phyloP scores from a whole-genome alignment of 2,329 filamentous ascomycete genomes.

The Xylariaceae sp. region DNA sequence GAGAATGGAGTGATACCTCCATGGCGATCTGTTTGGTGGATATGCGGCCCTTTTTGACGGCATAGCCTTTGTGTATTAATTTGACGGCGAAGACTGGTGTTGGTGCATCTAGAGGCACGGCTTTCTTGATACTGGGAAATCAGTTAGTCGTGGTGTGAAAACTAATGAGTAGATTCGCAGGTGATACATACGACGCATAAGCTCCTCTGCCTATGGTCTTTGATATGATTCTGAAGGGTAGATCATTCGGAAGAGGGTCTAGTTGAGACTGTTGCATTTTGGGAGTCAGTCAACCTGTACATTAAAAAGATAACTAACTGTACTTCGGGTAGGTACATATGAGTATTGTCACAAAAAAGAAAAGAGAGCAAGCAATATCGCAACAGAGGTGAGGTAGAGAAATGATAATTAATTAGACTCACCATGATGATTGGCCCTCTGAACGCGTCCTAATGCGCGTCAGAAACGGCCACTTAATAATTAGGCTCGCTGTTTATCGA shows the following conservation, averaged over 20 bases:
- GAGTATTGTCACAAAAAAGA: background rate
- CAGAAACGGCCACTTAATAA: too few relatives aligned
- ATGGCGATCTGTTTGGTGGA: constrained; percentile 85
- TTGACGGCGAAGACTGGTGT: constrained; percentile 92
- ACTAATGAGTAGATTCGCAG: constrained; percentile 7
- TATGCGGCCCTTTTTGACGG: constrained; percentile 81
- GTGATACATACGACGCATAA: constrained; percentile 79
- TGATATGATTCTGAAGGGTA: constrained; percentile 92
- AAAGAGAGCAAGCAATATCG: too few relatives aligned
- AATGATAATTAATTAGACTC: too few relatives aligned
- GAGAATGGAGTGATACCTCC: constrained; percentile 85
- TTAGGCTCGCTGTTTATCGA: background rate
- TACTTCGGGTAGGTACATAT: background rate
- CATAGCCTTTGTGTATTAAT: constrained; percentile 97
- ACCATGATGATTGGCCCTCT: too few relatives aligned
- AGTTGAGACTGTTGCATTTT: constrained; percentile 74
- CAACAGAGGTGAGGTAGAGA: too few relatives aligned
- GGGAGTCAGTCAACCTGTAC: constrained; percentile 13
- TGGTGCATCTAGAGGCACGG: constrained; percentile 64
- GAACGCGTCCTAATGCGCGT: too few relatives aligned
- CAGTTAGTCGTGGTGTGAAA: constrained; percentile 12
- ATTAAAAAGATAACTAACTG: constrained; percentile 4
- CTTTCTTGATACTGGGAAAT: constrained; percentile 78
- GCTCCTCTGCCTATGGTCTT: constrained; percentile 95
- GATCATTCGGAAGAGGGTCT: constrained; percentile 75